Base-by-base conservation (phyloP, 352 stramenopile species). In the Globisporangium ultimum region DNA sequence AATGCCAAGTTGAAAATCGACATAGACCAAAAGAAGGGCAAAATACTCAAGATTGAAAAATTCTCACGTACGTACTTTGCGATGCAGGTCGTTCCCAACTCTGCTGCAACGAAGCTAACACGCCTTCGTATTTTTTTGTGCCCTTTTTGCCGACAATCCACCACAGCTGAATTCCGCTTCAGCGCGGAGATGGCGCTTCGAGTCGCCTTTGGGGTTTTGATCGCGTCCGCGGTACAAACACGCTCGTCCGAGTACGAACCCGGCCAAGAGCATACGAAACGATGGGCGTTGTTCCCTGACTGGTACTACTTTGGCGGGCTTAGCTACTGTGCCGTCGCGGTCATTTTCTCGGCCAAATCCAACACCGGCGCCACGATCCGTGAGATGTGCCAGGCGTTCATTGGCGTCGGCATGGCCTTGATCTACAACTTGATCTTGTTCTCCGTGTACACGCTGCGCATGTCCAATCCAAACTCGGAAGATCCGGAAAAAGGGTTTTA, bases 351-450 rank as follows among this genome's bases (percentile, higher is more conserved):
- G 36, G 56, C 67, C 36, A 59, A 66, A 46, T 66, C 65, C 43
- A 82, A 72, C 56, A 61, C 73, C 20, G 72, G 72, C 46, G 71
- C 67, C 3, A 78, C 67, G 7, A 66, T 76, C 17, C 67, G 66
- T 14, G 67, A 78, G 34, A 48, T 82, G 32, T 74, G 53, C 45
- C 72, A 82, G 63, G 60, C 55, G 13, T 73, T 79, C 50, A 58
- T 68, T 14, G 72, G 72, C 46, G 70, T 79, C 32, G 68, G 77
- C 24, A 61, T 82, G 28, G 80, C 80, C 47, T 63, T 89, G 11
- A 22, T 89, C 17, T 89, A 84, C 72, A 87, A 87, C 60, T 80
- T 84, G 43, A 65, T 76, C 28, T 42, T 89, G 9, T 89, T 87
- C 40, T 58, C 70, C n/a, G 56, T 63, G 47, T 71, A 75, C 56